Base-by-base conservation (phyloP, 2,329 filamentous ascomycete genomes). In the Colletotrichum filicis region DNA sequence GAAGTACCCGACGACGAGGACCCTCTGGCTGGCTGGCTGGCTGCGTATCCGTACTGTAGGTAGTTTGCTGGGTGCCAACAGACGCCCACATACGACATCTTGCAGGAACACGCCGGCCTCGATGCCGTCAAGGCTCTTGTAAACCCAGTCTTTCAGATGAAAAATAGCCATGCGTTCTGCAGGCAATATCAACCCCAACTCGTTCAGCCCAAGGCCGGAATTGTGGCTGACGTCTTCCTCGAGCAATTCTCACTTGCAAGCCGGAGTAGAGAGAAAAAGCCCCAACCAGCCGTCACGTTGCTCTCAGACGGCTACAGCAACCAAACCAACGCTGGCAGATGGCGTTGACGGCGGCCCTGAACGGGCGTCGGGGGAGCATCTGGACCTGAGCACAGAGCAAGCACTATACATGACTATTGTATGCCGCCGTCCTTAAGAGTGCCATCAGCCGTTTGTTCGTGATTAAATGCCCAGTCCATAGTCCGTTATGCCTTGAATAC, bases 391-490 rank as follows among this genome's bases (percentile, higher is more conserved):
- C 68, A 67, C 68, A 52, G 58, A 58, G 62, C 67, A 66, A 66
- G 49, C 61, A 30, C 68, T 66, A 72, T 62, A 63, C 35, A 68
- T 8, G 66, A 62, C 68, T 68, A 74, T 74, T 71, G 71, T 68
- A 62, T 42, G 37, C 52, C 32, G 37, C 68, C 58, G 65, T 55
- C 32, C 46, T 52, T 49, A 32, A 67, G 37, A 53, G 30, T 35
- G 57, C 35, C 58, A 30, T 35, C 42, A 30, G 52, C 57, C n/a
- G 30, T 69, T 59, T 63, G 30, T 30, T 68, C 52, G 16, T 52
- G 30, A 62, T 68, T 28, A 64, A 57, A 53, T 49, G 24, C 35
- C 37, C 24, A 28, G 30, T 35, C 28, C 30, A 52, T 19, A 24
- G 11, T 8, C 24, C 32, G 55, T 59, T 28, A 12, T 30, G 8